Evolutionary conservation across 805 yeast genomes (phyloP).

Genomic region (Lipomyces mesembrius): DNA sequence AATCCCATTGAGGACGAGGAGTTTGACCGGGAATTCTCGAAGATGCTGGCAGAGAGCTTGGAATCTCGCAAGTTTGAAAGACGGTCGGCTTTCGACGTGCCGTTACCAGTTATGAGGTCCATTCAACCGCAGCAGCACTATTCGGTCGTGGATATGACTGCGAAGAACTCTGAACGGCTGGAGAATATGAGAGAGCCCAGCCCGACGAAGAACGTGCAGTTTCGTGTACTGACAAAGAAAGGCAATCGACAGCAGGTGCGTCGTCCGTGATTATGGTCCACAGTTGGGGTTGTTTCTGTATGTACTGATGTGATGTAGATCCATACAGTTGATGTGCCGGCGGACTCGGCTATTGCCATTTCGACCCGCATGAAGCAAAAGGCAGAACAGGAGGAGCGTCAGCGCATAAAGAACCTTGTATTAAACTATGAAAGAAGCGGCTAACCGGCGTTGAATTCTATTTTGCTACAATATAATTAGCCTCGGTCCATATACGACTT

Average conservation of each 20-base stretch:
- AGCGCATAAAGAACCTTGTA: slow-evolving; percentile 36
- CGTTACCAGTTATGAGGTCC: slow-evolving; percentile 33
- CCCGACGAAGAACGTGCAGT: slow-evolving; percentile 24
- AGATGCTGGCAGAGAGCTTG: slow-evolving; percentile 36
- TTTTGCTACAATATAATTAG: neutral
- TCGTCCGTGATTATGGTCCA: neutral
- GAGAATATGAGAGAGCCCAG: neutral
- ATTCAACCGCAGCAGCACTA: slow-evolving; percentile 16
- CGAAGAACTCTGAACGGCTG: slow-evolving; percentile 11
- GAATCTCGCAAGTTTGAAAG: slow-evolving; percentile 32
- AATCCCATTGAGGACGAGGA: slow-evolving; percentile 34
- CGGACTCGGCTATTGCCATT: slow-evolving; percentile 37
- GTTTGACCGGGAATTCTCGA: slow-evolving; percentile 37
- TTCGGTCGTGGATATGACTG: slow-evolving; percentile 26
- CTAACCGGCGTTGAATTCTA: neutral
- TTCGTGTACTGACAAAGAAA: slow-evolving; percentile 32
- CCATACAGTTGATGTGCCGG: slow-evolving; percentile 35
- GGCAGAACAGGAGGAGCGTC: slow-evolving; percentile 35
- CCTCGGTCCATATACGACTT: neutral
- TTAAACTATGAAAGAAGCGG: slow-evolving; percentile 34
- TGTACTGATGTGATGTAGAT: slow-evolving; percentile 15
- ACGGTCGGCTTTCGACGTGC: slow-evolving; percentile 35
- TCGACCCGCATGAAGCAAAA: slow-evolving; percentile 37
- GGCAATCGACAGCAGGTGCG: slow-evolving; percentile 36
- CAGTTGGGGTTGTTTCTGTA: neutral